phyloP scores from a whole-genome alignment of 805 yeast species.

The Pichia deserticola region DNA sequence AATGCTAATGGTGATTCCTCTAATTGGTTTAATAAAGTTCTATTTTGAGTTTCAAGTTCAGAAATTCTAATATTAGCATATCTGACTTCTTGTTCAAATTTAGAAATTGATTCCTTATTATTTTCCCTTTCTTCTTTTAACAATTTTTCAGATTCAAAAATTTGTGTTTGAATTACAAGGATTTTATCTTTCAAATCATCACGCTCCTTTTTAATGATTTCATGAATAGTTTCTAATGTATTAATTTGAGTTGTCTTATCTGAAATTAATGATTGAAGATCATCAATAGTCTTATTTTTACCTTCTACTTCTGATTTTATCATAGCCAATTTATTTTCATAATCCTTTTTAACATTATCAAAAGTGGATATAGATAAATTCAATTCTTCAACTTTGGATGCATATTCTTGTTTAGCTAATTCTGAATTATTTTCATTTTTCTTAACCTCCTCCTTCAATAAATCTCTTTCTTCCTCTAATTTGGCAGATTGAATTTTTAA shows the following conservation, averaged over 20 bases:
- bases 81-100: conserved; percentile 42
- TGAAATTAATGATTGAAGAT: conserved; percentile 17
- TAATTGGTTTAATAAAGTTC: conserved; percentile 59
- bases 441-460: conserved; percentile 12
- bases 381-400: conserved; percentile 19
- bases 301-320: conserved; percentile 26
- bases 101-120: conserved; percentile 38
- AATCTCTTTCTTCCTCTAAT: conserved; percentile 11
- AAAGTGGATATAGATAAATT: conserved; percentile 18
- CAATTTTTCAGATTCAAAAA: conserved; percentile 27
- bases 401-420: conserved; percentile 7
- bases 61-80: conserved; percentile 37
- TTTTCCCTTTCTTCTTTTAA: conserved; percentile 33
- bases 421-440: conserved; percentile 10
- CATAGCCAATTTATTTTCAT: conserved; percentile 26
- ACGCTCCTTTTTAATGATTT: conserved; percentile 9
- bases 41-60: conserved; percentile 61
- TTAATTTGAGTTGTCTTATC: conserved; percentile 23
- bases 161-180: conserved; percentile 31
- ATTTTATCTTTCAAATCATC: conserved; percentile 21
- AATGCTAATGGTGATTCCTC: conserved; percentile 27
- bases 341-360: conserved; percentile 21
- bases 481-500: conserved; percentile 9
- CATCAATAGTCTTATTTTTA: conserved; percentile 16
- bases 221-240: conserved; percentile 12